Evolutionary conservation across 164 flowering plant species (phyloP).

Genomic region (Magnolia sinica): DNA sequence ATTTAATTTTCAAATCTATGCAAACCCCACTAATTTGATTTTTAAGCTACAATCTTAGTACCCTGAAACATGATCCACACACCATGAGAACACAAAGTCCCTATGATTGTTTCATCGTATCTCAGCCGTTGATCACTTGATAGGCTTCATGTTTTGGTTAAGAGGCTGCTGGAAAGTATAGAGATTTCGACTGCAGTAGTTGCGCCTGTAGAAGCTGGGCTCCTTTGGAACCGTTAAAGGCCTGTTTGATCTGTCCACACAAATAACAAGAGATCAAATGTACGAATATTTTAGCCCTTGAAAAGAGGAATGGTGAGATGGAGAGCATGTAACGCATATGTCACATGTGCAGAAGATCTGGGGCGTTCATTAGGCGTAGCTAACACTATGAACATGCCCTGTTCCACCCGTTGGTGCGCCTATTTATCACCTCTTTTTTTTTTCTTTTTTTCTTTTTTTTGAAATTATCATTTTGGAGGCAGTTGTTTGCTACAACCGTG

Average conservation of each 20-base stretch:
- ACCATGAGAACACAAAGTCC: not conserved
- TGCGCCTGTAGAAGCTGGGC: slow-evolving; percentile 42
- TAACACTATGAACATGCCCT: no score
- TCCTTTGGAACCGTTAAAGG: slow-evolving; percentile 70
- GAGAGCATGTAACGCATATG: not conserved
- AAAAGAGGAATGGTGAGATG: not conserved
- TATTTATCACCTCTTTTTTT: no score
- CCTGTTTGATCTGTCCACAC: slow-evolving; percentile 49
- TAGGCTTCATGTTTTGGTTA: slow-evolving; percentile 14
- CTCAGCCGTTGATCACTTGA: slow-evolving; percentile 3
- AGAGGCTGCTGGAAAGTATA: slow-evolving; percentile 11
- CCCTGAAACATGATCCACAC: not conserved
- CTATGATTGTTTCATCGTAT: not conserved
- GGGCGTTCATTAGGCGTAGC: no score
- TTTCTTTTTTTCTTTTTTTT: no score
- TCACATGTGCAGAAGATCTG: no score
- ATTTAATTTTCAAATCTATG: not conserved
- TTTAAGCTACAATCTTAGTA: not conserved
- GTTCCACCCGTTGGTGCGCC: no score
- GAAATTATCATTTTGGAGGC: no score
- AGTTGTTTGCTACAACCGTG: no score
- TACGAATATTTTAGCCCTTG: no score
- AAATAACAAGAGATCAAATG: no score
- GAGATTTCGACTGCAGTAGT: slow-evolving; percentile 7
- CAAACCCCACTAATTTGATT: not conserved